Percentiles rank a stretch among this genome's conserved stretches.
These are phyloP conservation scores for Amylostereum areolatum DNA, from an alignment of 1,284 basidiomycete genomes.

Conservation along the genomic window DNA sequence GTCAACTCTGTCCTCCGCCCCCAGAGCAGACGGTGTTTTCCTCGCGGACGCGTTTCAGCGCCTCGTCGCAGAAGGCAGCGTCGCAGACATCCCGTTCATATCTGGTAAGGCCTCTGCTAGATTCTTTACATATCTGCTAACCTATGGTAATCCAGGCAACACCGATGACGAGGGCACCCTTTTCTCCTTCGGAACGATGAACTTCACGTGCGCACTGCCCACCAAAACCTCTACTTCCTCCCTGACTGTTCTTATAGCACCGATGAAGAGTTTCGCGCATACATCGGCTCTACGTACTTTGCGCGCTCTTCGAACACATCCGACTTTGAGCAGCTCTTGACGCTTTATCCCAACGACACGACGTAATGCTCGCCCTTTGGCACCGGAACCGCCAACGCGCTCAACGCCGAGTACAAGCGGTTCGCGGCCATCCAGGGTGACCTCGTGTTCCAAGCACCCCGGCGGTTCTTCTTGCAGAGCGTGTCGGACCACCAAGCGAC, in stretches of 20 bases:
- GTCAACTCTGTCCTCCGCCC: conserved; percentile 11
- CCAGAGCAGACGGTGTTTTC: conserved; percentile 23
- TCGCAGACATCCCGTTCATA: conserved; percentile 22
- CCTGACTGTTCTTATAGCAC: conserved; percentile 12
- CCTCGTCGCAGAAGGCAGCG: conserved; percentile 15
- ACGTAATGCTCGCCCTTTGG: conserved; percentile 27
- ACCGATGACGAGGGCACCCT: conserved; percentile 14
- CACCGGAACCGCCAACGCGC: conserved; percentile 24
- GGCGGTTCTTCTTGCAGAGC: conserved; percentile 20
- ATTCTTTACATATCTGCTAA: too few species aligned
- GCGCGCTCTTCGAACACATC: conserved; percentile 5
- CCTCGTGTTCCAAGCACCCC: conserved; percentile 24
- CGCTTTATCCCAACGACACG: conserved; percentile 21
- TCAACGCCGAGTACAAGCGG: conserved; percentile 31
- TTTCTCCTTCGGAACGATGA: conserved; percentile 7
- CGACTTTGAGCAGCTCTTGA: conserved; percentile 14
- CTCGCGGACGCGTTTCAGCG: conserved; percentile 16
- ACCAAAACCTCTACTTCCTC: neutral
- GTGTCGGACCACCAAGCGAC: conserved; percentile 12
- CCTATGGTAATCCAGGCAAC: conserved; percentile 3
- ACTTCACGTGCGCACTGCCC: conserved; percentile 13
- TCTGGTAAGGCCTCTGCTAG: conserved; percentile 13
- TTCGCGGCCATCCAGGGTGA: conserved; percentile 29
- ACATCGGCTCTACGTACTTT: conserved; percentile 15
- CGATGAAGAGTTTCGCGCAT: conserved; percentile 2